A percentile compares a stretch with the other conserved stretches of the same genome.
These are phyloP conservation scores for Filobasidium wieringae DNA, from an alignment of 768 basidiomycete species.

Conservation along the genomic window DNA sequence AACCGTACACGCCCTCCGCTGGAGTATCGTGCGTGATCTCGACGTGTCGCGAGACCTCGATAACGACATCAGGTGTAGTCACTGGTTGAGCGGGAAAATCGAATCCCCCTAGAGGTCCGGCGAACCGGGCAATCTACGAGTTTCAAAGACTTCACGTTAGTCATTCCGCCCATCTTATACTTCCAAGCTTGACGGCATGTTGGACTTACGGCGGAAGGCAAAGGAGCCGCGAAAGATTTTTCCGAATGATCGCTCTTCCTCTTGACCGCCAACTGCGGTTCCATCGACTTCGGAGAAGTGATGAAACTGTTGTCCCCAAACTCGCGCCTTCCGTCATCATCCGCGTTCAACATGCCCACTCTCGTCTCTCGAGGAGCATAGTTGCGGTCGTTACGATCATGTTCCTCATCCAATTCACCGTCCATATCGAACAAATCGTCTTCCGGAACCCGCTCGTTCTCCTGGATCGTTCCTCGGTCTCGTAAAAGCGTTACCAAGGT, in stretches of 20 bases:
- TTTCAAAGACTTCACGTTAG: no score
- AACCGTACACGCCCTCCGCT: no score
- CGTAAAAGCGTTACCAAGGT: conserved; percentile 3
- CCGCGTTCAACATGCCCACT: background rate
- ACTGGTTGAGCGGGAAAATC: background rate
- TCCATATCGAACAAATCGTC: conserved; percentile 3
- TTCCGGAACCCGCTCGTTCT: conserved; percentile 4
- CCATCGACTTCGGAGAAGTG: no score
- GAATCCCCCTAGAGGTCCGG: background rate
- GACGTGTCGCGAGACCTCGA: conserved; percentile 9
- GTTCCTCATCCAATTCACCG: background rate
- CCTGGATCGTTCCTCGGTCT: conserved; percentile 1
- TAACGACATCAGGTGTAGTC: conserved; percentile 6
- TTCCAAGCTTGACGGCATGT: no score
- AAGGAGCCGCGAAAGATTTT: no score
- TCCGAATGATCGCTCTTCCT: no score
- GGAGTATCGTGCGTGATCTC: conserved; percentile 2
- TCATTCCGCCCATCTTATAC: no score
- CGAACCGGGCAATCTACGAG: background rate
- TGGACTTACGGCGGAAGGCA: conserved; percentile 4
- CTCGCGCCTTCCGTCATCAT: background rate
- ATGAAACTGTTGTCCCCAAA: no score
- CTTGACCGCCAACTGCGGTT: no score
- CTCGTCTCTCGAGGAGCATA: background rate
- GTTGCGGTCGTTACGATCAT: no score